Evolutionary conservation across 2,329 filamentous ascomycete genomes (phyloP).

Genomic region (Fusarium ramigenum): DNA sequence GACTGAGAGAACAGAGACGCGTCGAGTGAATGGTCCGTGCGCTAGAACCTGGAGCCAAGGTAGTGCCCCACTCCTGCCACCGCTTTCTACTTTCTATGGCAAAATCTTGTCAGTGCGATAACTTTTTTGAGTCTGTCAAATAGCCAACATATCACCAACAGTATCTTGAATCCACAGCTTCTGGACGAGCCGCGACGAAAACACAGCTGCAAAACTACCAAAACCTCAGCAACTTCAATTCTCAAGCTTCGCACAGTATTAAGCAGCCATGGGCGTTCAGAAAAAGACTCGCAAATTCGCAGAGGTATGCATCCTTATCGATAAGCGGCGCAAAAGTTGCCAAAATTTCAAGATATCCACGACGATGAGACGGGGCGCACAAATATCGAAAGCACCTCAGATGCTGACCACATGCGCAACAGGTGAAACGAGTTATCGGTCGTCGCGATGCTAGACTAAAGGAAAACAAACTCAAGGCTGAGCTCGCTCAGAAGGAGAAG

Average conservation of each 20-base stretch:
- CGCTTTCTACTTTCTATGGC: constrained; percentile 41
- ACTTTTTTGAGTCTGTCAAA: constrained; percentile 40
- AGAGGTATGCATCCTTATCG: constrained; percentile 55
- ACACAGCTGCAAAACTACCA: not conserved
- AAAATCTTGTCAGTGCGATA: constrained; percentile 41
- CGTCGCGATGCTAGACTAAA: constrained; percentile 83
- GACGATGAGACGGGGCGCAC: not conserved
- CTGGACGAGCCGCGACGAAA: not conserved
- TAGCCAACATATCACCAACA: constrained; percentile 16
- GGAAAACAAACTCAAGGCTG: constrained; percentile 77
- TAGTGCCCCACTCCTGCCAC: constrained; percentile 37
- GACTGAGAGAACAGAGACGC: constrained; percentile 47
- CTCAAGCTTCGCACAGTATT: not conserved
- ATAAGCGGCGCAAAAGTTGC: constrained; percentile 42
- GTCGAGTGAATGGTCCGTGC: constrained; percentile 47
- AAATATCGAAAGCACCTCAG: not conserved
- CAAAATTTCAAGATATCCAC: constrained; percentile 15
- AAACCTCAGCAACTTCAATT: not conserved
- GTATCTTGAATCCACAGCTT: constrained; percentile 8
- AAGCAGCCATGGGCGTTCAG: constrained; percentile 76
- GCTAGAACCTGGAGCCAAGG: not conserved
- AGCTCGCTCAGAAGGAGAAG: constrained; percentile 65
- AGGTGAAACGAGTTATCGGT: constrained; percentile 85
- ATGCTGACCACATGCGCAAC: constrained; percentile 21
- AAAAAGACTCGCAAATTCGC: constrained; percentile 96